Evolutionary conservation across 2,329 filamentous ascomycete species (phyloP).

Genomic region (Xylariaceae sp.): DNA sequence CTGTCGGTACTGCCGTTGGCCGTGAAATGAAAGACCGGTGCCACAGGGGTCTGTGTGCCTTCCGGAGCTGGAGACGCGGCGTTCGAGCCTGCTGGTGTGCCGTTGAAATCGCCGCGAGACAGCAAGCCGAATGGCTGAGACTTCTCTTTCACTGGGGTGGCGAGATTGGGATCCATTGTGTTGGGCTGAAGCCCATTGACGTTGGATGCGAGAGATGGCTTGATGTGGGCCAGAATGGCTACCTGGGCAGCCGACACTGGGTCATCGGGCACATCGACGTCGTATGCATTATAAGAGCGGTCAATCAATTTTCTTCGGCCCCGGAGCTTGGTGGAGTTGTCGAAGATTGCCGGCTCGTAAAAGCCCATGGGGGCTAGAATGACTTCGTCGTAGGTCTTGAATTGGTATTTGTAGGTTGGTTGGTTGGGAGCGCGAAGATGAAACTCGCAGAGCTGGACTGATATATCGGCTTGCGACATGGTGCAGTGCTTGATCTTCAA

Average conservation of each 20-base stretch:
- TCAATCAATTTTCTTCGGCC: conserved; percentile 77
- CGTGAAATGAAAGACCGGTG: conserved; percentile 52
- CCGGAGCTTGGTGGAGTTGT: conserved; percentile 71
- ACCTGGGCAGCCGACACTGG: conserved; percentile 80
- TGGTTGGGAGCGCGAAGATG: conserved; percentile 84
- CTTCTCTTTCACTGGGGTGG: conserved; percentile 58
- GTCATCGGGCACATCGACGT: conserved; percentile 80
- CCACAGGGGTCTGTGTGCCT: conserved; percentile 60
- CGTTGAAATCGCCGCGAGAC: conserved; percentile 62
- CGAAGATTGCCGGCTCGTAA: conserved; percentile 83
- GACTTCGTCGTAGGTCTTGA: conserved; percentile 96
- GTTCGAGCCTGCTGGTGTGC: conserved; percentile 77
- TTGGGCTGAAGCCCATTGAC: conserved; percentile 39
- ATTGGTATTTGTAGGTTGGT: conserved; percentile 86
- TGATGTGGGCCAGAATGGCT: conserved; percentile 54
- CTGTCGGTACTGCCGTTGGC: conserved; percentile 37
- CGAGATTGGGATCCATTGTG: conserved; percentile 41
- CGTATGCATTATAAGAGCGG: conserved; percentile 89
- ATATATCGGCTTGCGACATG: conserved; percentile 83
- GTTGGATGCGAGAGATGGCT: conserved; percentile 50
- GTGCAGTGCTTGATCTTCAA: conserved; percentile 91
- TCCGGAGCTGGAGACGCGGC: conserved; percentile 86
- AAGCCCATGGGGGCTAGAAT: conserved; percentile 94
- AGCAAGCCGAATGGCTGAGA: conserved; percentile 65
- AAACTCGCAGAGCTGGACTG: conserved; percentile 82